Base-by-base conservation (phyloP, 1,284 basidiomycete genomes). In the Melanopsichium pennsylvanicum region DNA sequence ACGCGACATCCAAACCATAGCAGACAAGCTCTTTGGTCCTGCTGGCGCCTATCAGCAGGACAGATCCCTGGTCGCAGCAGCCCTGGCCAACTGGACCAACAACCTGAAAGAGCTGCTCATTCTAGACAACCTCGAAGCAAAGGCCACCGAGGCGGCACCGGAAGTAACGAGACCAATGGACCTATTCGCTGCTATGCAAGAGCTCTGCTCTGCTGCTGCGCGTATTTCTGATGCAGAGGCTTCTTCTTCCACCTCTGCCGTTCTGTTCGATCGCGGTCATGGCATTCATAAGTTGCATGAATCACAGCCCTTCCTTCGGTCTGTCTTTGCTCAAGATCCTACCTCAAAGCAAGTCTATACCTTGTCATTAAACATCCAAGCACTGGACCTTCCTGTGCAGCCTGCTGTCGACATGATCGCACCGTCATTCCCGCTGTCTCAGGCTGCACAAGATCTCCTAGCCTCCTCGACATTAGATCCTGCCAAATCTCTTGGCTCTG, bases 161-260 rank as follows among this genome's bases (percentile, higher is more conserved):
- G 5, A 16, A 29, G 48, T 12, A n/a, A 47, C 55, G n/a, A 42
- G 49, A n/a, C 2, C 41, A 3, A 41, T 12, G 0, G 61, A 70
- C 35, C 48, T 70, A 26, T 70, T 70, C 21, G 67, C 45, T 13
- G 57, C 61, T 5, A 58, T 64, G 61, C 67, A 70, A 29, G 50
- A 48, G 25, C 45, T 70, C 13, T 42, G 52, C 31, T 8, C 52
- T 1, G 51, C 48, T 12, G 46, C 27, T 6, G 19, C 43, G 16
- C 39, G 42, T 2, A 35, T 64, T 1, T 38, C 52, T 13, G 51
- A 56, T n/a, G 61, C 61, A 5, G 67, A 70, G 19, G 26, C 52
- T 16, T 48, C 44, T 5, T 43, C 52, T 1, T 23, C 38, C 3
- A 27, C 19, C 15, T 13, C 41, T 9, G 25, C 48, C 2, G 22